These are phyloP conservation scores for Erysimum pusillum DNA, from an alignment of 441 rosid species.

Conservation along the genomic window DNA sequence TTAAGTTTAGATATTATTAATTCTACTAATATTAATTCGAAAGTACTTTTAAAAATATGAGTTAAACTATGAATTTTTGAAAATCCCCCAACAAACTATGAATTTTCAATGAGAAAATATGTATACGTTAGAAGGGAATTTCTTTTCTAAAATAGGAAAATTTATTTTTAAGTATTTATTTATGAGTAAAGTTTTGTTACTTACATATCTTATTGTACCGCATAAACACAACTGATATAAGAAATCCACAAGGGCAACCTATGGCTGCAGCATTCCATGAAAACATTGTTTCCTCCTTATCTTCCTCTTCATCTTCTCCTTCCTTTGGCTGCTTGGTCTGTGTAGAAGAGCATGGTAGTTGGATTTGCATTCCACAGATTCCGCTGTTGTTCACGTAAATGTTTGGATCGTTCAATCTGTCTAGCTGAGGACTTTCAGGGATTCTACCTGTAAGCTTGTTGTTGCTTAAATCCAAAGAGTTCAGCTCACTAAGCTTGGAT, in stretches of 20 bases:
- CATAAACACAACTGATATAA: not conserved
- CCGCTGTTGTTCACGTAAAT: slow-evolving; percentile 45
- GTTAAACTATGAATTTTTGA: too few species aligned
- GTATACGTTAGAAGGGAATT: too few species aligned
- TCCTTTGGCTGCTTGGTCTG: slow-evolving; percentile 17
- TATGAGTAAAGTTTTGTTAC: not conserved
- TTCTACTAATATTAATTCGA: too few species aligned
- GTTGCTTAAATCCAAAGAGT: slow-evolving; percentile 47
- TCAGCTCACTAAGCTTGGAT: slow-evolving; percentile 31
- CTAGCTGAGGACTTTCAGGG: slow-evolving; percentile 52
- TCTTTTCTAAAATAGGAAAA: too few species aligned
- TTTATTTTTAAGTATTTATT: too few species aligned
- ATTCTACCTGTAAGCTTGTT: slow-evolving; percentile 49
- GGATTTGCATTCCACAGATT: slow-evolving; percentile 55
- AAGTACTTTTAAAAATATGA: too few species aligned
- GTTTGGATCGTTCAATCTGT: slow-evolving; percentile 46
- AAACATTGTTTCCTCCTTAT: not conserved
- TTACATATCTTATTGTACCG: not conserved
- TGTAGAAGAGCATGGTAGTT: slow-evolving; percentile 38
- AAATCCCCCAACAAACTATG: too few species aligned
- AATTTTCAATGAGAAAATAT: too few species aligned
- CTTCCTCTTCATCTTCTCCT: not conserved
- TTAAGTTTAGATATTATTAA: too few species aligned
- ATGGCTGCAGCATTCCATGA: slow-evolving; percentile 18
- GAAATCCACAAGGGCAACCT: not conserved